Conservation (phyloP, 2,329 filamentous ascomycete genomes). For the Penicillium vulpinum region DNA sequence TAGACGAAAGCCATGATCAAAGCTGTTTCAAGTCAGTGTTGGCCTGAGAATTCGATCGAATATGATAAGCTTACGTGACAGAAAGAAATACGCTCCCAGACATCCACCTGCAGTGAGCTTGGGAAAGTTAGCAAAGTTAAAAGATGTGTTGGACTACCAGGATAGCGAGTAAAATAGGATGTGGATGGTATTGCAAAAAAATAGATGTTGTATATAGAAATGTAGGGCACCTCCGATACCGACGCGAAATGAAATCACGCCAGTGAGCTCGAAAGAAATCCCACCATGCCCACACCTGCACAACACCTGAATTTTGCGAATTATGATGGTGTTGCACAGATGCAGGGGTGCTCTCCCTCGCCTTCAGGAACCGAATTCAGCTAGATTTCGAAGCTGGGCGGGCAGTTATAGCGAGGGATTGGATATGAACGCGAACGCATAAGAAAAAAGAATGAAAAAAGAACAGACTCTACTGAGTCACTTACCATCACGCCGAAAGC, state of each 20-base stretch:
- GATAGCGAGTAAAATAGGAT: slow-evolving; percentile 14
- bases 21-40: slow-evolving; percentile 54
- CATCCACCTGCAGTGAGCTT: slow-evolving; percentile 46
- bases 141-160: slow-evolving; percentile 22
- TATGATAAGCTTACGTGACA: slow-evolving; percentile 34
- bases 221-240: slow-evolving; percentile 69
- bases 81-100: slow-evolving; percentile 37
- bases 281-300: slow-evolving; percentile 73
- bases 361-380: slow-evolving; percentile 80
- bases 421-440: slow-evolving; percentile 21
- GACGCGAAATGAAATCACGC: slow-evolving; percentile 56
- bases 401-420: slow-evolving; percentile 72
- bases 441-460: slow-evolving; percentile 11
- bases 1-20: slow-evolving; percentile 80
- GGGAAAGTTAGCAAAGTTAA: slow-evolving; percentile 29
- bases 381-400: slow-evolving; percentile 66
- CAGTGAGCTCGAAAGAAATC: slow-evolving; percentile 69
- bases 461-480: slow-evolving; percentile 29
- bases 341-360: slow-evolving; percentile 77
- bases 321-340: slow-evolving; percentile 55
- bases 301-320: slow-evolving; percentile 62
- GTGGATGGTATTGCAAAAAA: slow-evolving; percentile 26
- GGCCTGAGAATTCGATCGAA: neutral
- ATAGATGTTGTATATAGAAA: slow-evolving; percentile 35
- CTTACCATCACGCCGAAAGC: slow-evolving; percentile 75